phyloP scores from a whole-genome alignment of 1,284 basidiomycete genomes.

The Tetrapyrgos nigripes region DNA sequence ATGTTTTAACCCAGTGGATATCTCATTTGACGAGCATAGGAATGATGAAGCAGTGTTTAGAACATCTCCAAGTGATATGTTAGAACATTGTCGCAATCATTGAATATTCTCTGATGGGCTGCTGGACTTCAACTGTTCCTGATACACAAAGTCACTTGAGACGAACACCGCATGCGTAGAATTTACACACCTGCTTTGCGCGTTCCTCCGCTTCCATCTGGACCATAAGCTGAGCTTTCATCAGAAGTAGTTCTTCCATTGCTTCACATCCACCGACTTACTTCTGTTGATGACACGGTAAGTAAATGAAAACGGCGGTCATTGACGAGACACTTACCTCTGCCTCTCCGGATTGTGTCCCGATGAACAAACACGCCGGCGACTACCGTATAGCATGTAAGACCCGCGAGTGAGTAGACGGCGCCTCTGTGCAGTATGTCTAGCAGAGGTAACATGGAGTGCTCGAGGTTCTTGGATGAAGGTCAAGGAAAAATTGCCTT shows the following conservation, averaged over 20 bases:
- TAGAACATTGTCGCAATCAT: not conserved
- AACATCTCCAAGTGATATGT: too few species aligned
- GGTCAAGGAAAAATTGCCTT: not conserved
- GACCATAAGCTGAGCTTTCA: constrained; percentile 7
- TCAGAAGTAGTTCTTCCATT: too few species aligned
- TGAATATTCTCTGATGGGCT: not conserved
- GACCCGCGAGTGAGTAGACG: constrained; percentile 26
- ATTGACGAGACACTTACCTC: constrained; percentile 10
- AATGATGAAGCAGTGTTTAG: too few species aligned
- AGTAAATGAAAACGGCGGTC: not conserved
- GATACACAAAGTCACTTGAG: not conserved
- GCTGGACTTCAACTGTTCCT: not conserved
- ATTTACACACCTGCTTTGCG: constrained; percentile 10
- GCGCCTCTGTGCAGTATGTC: constrained; percentile 27
- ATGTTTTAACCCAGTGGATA: too few species aligned
- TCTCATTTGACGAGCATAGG: too few species aligned
- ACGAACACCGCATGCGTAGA: not conserved
- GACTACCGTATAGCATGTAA: constrained; percentile 25
- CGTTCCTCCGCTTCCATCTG: constrained; percentile 17
- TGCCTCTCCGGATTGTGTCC: constrained; percentile 21
- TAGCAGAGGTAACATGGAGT: constrained; percentile 19
- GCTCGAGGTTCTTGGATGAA: not conserved
- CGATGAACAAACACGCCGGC: constrained; percentile 24
- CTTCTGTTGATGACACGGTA: not conserved
- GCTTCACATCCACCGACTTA: too few species aligned